A percentile compares a stretch with the other conserved stretches of the same genome.
Conservation (phyloP, 2,329 filamentous ascomycete species). For the Sarocladiaceae sp. region DNA sequence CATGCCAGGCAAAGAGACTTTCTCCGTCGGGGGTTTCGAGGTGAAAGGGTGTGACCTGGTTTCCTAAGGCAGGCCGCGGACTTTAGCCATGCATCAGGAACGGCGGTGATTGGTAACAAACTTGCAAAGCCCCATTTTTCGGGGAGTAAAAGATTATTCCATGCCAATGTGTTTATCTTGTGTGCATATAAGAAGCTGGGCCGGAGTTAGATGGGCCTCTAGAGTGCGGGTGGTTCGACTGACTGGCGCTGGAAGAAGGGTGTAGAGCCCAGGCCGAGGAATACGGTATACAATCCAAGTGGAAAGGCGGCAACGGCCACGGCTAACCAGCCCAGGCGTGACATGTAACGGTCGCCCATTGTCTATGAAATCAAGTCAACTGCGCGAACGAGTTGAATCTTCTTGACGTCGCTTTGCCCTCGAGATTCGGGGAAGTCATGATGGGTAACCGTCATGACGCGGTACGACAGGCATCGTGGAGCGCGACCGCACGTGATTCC, state of each 20-base stretch:
- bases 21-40: constrained; percentile 72
- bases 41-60: constrained; percentile 84
- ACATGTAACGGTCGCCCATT: not conserved
- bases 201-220: constrained; percentile 12
- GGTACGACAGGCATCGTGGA: too few relatives aligned
- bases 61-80: too few relatives aligned
- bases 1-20: constrained; percentile 83
- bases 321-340: constrained; percentile 23
- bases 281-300: constrained; percentile 61
- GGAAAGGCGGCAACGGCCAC: constrained; percentile 54
- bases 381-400: too few relatives aligned
- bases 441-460: too few relatives aligned
- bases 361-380: too few relatives aligned
- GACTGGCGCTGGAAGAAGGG: constrained; percentile 79
- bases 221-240: constrained; percentile 24
- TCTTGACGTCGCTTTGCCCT: too few relatives aligned
- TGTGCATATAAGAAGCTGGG: constrained; percentile 78
- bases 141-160: constrained; percentile 69
- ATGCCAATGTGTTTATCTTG: constrained; percentile 68
- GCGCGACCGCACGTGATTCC: too few relatives aligned
- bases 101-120: too few relatives aligned
- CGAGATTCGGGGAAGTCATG: too few relatives aligned
- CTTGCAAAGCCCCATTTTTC: constrained; percentile 85
- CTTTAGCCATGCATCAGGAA: too few relatives aligned
- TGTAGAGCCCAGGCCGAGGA: constrained; percentile 61